Percentiles rank a stretch among this genome's conserved stretches.
phyloP scores from a whole-genome alignment of 164 flowering plant genomes.

The Umbilicus rupestris region DNA sequence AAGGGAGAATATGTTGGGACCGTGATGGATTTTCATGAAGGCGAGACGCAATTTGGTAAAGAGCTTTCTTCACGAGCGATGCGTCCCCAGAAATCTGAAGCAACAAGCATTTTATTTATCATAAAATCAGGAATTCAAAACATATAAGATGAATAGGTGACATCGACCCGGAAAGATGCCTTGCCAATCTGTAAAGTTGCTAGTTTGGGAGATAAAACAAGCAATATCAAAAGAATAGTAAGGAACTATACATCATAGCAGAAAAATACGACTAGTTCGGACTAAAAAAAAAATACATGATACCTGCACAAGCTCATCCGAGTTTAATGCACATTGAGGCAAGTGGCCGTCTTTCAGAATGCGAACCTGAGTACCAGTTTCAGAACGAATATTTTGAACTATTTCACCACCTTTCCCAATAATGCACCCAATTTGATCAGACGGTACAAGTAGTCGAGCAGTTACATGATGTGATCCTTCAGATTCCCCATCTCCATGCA shows the following conservation, averaged over 20 bases:
- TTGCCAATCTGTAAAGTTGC: no score
- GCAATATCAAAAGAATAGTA: not conserved
- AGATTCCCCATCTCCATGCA: constrained; percentile 37
- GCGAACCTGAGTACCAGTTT: constrained; percentile 84
- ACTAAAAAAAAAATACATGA: no score
- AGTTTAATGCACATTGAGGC: constrained; percentile 74
- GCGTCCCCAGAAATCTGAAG: constrained; percentile 64
- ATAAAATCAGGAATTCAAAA: not conserved
- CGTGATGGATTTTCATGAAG: constrained; percentile 92
- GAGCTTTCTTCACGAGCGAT: constrained; percentile 59
- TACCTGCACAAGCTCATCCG: constrained; percentile 97
- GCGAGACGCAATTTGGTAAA: constrained; percentile 58
- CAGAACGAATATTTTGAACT: constrained; percentile 75
- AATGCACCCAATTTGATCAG: constrained; percentile 95
- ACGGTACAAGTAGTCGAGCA: constrained; percentile 75
- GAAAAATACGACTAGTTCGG: not conserved
- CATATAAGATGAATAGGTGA: not conserved
- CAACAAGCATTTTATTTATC: not conserved
- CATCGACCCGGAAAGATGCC: not conserved
- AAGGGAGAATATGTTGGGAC: constrained; percentile 70
- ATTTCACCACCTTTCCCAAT: constrained; percentile 97
- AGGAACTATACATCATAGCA: not conserved
- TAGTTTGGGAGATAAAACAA: not conserved
- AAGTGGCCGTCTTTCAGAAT: constrained; percentile 83
- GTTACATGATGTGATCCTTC: constrained; percentile 56